Evolutionary conservation across 2,329 filamentous ascomycete species (phyloP).

Genomic region (Iodosphaeria phyllophila): DNA sequence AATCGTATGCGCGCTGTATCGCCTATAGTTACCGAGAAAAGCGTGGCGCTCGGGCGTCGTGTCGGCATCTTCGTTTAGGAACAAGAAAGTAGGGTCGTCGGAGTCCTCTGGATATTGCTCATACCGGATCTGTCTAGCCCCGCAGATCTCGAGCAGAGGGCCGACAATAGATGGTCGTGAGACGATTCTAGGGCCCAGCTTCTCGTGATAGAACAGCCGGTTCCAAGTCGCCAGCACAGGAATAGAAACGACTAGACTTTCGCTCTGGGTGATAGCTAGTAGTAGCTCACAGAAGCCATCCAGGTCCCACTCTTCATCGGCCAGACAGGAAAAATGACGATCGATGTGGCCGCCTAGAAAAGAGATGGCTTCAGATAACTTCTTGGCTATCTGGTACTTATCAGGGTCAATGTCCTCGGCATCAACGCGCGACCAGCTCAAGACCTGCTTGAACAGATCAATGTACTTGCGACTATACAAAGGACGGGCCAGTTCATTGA

Average conservation of each 20-base stretch:
- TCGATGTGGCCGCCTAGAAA: constrained; percentile 73
- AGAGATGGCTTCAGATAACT: constrained; percentile 81
- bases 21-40: constrained; percentile 86
- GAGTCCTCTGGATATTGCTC: constrained; percentile 72
- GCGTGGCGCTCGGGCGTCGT: constrained; percentile 86
- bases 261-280: constrained; percentile 60
- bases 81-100: constrained; percentile 59
- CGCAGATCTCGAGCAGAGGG: constrained; percentile 65
- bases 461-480: constrained; percentile 61
- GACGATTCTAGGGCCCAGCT: constrained; percentile 45
- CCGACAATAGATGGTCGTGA: constrained; percentile 45
- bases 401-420: constrained; percentile 74
- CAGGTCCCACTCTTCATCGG: constrained; percentile 38
- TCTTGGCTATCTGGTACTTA: constrained; percentile 84
- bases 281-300: constrained; percentile 64
- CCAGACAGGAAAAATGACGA: constrained; percentile 50
- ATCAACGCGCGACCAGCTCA: constrained; percentile 64
- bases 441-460: constrained; percentile 51
- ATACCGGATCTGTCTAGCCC: constrained; percentile 67
- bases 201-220: constrained; percentile 53
- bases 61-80: constrained; percentile 85
- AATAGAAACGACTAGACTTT: constrained; percentile 84
- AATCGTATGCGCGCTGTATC: constrained; percentile 76
- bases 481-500: constrained; percentile 56
- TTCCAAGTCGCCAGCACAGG: constrained; percentile 84